Conservation (phyloP, 495 filamentous ascomycete species). For the Penicillium steckii region DNA sequence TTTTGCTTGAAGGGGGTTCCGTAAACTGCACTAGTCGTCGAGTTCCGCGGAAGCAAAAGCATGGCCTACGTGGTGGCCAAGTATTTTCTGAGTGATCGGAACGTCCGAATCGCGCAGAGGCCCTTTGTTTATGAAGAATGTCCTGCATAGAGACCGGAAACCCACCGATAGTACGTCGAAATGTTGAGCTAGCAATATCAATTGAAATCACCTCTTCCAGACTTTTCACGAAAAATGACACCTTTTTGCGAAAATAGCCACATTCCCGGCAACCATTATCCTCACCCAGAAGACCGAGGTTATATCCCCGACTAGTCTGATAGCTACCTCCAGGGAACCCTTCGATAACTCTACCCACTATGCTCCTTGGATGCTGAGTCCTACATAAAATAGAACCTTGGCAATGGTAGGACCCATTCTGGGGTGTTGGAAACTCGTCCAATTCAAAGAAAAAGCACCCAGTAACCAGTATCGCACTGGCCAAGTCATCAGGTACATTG, state of each 20-base stretch:
- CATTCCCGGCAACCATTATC: not conserved
- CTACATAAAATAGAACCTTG: constrained; percentile 11
- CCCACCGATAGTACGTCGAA: too few relatives aligned
- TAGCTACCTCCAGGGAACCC: not conserved
- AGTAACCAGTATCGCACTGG: not conserved
- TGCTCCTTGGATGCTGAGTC: not conserved
- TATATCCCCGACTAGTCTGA: not conserved
- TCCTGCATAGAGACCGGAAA: too few relatives aligned
- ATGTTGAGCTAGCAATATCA: not conserved
- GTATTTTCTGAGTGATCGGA: too few relatives aligned
- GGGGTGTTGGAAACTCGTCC: constrained; percentile 10
- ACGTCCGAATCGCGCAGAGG: too few relatives aligned
- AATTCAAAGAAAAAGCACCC: constrained; percentile 21
- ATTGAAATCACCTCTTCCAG: not conserved
- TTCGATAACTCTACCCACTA: too few relatives aligned
- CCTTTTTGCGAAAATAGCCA: not conserved
- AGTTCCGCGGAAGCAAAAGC: too few relatives aligned
- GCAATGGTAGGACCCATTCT: constrained; percentile 8
- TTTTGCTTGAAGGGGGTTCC: too few relatives aligned
- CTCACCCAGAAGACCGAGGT: not conserved
- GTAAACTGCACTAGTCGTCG: too few relatives aligned
- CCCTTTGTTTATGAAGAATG: too few relatives aligned
- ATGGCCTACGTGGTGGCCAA: too few relatives aligned
- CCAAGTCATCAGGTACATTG: not conserved
- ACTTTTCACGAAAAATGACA: not conserved